These are phyloP conservation scores for Beauveria varroae DNA, from an alignment of 2,329 filamentous ascomycete species.

Conservation along the genomic window DNA sequence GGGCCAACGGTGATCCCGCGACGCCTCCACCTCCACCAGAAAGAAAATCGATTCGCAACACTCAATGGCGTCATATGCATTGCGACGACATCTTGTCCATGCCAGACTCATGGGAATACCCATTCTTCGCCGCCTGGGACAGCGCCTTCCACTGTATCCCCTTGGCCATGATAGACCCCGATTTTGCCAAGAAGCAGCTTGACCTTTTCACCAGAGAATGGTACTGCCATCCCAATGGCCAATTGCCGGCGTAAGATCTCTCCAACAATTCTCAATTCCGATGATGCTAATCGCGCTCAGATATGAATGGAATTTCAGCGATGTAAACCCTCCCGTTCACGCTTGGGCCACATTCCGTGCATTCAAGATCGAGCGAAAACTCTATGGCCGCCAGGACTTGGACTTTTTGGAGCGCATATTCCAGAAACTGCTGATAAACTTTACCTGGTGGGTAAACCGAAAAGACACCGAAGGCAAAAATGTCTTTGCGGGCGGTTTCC, in stretches of 20 bases:
- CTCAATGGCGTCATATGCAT: constrained; percentile 90
- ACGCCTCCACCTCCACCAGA: constrained; percentile 78
- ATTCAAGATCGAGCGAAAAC: constrained; percentile 97
- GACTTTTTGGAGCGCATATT: constrained; percentile 96
- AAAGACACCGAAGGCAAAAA: constrained; percentile 95
- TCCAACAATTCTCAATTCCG: too few species aligned
- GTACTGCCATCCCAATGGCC: constrained; percentile 98
- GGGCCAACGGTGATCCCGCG: constrained; percentile 87
- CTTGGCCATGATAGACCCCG: constrained; percentile 92
- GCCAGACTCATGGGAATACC: constrained; percentile 98
- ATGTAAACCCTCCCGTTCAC: constrained; percentile 94
- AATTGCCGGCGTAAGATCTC: constrained; percentile 70
- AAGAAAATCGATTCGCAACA: constrained; percentile 75
- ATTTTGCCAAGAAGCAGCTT: constrained; percentile 96
- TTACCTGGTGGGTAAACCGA: constrained; percentile 98
- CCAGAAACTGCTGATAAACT: constrained; percentile 91
- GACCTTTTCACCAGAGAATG: constrained; percentile 94
- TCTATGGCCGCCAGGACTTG: constrained; percentile 89
- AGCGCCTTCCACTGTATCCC: constrained; percentile 96
- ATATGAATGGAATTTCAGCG: constrained; percentile 94
- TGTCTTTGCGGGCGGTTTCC: constrained; percentile 92
- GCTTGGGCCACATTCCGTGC: constrained; percentile 93
- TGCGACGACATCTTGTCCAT: constrained; percentile 94
- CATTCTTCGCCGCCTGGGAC: constrained; percentile 97
- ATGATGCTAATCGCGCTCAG: constrained; percentile 25